A percentile compares a stretch with the other conserved stretches of the same genome.
Evolutionary conservation across 768 basidiomycete species (phyloP).

Genomic region (Tulasnella sp.): DNA sequence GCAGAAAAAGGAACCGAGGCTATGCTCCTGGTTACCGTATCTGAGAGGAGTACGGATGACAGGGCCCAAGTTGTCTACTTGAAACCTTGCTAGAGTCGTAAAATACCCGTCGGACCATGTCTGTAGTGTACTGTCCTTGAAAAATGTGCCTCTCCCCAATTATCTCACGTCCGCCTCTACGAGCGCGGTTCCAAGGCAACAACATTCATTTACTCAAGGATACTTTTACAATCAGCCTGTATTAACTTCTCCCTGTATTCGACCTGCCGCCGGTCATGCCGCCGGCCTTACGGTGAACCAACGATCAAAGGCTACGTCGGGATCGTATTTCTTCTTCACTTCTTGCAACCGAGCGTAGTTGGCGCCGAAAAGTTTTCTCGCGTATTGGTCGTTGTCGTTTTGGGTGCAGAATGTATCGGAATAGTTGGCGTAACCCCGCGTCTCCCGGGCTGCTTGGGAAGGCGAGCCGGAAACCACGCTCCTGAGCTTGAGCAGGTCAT

Average conservation of each 20-base stretch:
- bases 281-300: slow-evolving; percentile 30
- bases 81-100: slow-evolving; percentile 23
- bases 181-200: neutral
- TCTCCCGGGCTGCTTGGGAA: neutral
- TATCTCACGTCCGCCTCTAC: neutral
- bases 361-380: slow-evolving; percentile 13
- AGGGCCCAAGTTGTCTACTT: slow-evolving; percentile 19
- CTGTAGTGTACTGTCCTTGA: neutral
- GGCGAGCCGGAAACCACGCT: neutral
- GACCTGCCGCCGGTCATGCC: neutral
- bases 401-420: neutral
- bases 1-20: slow-evolving; percentile 23
- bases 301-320: slow-evolving; percentile 27
- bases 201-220: neutral
- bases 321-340: slow-evolving; percentile 31
- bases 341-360: slow-evolving; percentile 28
- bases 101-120: neutral
- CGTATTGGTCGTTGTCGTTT: slow-evolving; percentile 23
- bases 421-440: slow-evolving; percentile 17
- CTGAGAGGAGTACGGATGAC: slow-evolving; percentile 7
- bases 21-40: slow-evolving; percentile 17
- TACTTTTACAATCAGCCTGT: neutral
- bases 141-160: neutral
- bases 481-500: neutral
- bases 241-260: neutral